These are phyloP conservation scores for Misopates orontium DNA, from an alignment of 257 asterid species.

Conservation along the genomic window DNA sequence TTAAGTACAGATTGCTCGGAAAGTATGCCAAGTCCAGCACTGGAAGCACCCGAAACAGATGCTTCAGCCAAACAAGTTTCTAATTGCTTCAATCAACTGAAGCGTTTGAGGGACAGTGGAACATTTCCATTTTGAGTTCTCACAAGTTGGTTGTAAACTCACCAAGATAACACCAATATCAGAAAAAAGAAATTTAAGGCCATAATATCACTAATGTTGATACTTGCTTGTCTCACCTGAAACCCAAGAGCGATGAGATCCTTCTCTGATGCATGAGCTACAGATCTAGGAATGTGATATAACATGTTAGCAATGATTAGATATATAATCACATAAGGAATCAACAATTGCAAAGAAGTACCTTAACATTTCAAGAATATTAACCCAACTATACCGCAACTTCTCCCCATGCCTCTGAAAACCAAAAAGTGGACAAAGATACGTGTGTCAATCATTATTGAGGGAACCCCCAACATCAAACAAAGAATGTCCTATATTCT, in stretches of 20 bases:
- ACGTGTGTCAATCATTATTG: constrained; percentile 9
- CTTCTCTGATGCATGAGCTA: constrained; percentile 83
- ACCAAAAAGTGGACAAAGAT: constrained; percentile 34
- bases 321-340: constrained; percentile 16
- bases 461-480: background rate
- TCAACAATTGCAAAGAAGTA: constrained; percentile 28
- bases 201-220: background rate
- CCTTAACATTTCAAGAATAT: constrained; percentile 87
- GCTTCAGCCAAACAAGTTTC: constrained; percentile 11
- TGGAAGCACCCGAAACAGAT: constrained; percentile 14
- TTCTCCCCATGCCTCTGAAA: constrained; percentile 96
- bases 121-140: constrained; percentile 9
- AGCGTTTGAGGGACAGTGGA: constrained; percentile 3
- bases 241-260: constrained; percentile 91
- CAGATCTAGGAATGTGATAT: constrained; percentile 63
- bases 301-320: constrained; percentile 20
- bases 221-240: constrained; percentile 68
- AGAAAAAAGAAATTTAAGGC: background rate
- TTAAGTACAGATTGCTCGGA: background rate
- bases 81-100: constrained; percentile 12
- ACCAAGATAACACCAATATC: constrained; percentile 7
- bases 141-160: constrained; percentile 15
- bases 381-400: constrained; percentile 86
- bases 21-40: background rate
- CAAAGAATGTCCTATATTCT: constrained; percentile 8